A percentile compares a stretch with the other conserved stretches of the same genome.
These are phyloP conservation scores for Chalara sp. DNA, from an alignment of 2,329 filamentous ascomycete genomes.

Conservation along the genomic window DNA sequence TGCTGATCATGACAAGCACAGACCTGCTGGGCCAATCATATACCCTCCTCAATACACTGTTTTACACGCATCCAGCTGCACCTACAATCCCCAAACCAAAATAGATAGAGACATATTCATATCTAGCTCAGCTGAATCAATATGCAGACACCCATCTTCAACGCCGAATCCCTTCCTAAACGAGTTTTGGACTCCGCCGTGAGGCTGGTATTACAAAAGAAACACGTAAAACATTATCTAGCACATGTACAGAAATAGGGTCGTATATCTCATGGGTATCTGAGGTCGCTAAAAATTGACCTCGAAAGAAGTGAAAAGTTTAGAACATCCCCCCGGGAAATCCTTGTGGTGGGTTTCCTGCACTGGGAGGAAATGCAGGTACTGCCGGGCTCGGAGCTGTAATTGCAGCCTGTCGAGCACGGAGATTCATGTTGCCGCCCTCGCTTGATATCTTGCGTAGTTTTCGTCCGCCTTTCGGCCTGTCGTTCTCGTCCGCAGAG, in stretches of 20 bases:
- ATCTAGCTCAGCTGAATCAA: too few relatives aligned
- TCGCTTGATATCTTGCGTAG: constrained; percentile 26
- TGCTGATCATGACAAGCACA: neutral
- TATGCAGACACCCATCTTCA: neutral
- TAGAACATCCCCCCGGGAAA: constrained; percentile 26
- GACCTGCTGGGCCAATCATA: neutral
- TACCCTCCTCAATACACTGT: neutral
- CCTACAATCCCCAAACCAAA: neutral
- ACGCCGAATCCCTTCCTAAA: neutral
- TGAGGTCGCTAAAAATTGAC: constrained; percentile 2
- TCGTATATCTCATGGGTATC: constrained; percentile 15
- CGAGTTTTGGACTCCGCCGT: neutral
- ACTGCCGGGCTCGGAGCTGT: constrained; percentile 21
- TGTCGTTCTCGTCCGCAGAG: constrained; percentile 24
- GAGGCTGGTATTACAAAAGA: neutral
- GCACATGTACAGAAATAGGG: constrained; percentile 8
- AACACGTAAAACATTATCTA: constrained; percentile 20
- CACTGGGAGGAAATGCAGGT: constrained; percentile 9
- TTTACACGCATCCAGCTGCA: neutral
- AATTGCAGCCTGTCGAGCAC: constrained; percentile 18
- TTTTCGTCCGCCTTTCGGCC: constrained; percentile 13
- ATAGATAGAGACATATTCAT: too few relatives aligned
- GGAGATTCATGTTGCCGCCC: constrained; percentile 24
- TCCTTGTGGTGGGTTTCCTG: constrained; percentile 13
- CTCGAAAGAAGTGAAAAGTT: constrained; percentile 3